phyloP scores from a whole-genome alignment of 495 filamentous ascomycete genomes.

The Penicillium verhagenii region DNA sequence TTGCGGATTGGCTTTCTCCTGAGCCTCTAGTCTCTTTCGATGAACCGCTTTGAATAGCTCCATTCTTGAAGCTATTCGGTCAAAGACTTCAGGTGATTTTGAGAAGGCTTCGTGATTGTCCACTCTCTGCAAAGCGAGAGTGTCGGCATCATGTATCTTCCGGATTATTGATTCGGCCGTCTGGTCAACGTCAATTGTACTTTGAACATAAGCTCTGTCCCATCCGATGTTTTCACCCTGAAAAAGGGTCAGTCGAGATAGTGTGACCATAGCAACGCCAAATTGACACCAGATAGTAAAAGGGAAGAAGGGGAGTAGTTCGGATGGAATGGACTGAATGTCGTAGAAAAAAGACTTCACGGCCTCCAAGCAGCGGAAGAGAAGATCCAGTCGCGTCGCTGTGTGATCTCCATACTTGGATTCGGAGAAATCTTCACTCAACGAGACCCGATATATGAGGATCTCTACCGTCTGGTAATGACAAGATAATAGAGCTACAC shows the following conservation, averaged over 20 bases:
- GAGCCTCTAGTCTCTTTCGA: constrained; percentile 9
- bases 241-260: constrained; percentile 32
- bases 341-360: constrained; percentile 30
- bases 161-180: constrained; percentile 1
- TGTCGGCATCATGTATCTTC: constrained; percentile 13
- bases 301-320: constrained; percentile 17
- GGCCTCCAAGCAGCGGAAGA: constrained; percentile 25
- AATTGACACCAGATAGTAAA: constrained; percentile 23
- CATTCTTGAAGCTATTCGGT: constrained; percentile 7
- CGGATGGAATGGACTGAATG: constrained; percentile 22
- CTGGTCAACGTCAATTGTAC: constrained; percentile 13
- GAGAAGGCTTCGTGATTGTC: neutral
- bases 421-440: constrained; percentile 16
- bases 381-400: constrained; percentile 21
- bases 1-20: constrained; percentile 1
- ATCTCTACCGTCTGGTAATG: constrained; percentile 25
- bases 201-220: constrained; percentile 22
- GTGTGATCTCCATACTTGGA: constrained; percentile 11
- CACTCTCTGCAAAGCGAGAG: neutral
- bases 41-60: constrained; percentile 19
- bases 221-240: constrained; percentile 17
- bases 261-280: constrained; percentile 26
- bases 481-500: constrained; percentile 14
- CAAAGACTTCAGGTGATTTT: constrained; percentile 17
- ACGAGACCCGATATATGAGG: constrained; percentile 21